phyloP scores from a whole-genome alignment of 306 rosid genomes.

The Cucumis hystrix region DNA sequence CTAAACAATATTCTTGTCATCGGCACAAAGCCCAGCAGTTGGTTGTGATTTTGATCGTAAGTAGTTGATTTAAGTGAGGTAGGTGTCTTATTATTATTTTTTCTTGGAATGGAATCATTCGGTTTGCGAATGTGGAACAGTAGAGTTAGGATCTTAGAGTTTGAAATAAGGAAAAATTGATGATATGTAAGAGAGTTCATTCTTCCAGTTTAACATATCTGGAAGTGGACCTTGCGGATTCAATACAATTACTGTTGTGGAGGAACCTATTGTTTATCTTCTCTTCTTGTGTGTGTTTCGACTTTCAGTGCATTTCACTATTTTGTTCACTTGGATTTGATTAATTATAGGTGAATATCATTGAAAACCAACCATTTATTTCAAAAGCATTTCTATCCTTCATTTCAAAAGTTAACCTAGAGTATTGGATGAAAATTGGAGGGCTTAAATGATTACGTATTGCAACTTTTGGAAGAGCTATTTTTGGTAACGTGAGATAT shows the following conservation, averaged over 20 bases:
- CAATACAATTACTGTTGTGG: neutral
- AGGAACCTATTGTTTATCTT: neutral
- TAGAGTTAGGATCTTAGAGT: neutral
- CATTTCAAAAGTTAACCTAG: too few species aligned
- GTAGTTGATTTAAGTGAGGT: neutral
- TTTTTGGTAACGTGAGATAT: too few species aligned
- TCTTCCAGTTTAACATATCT: conserved; percentile 1
- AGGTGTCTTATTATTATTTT: neutral
- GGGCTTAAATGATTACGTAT: too few species aligned
- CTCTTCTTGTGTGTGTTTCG: neutral
- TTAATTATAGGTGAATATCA: neutral
- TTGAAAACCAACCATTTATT: too few species aligned
- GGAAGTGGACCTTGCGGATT: neutral
- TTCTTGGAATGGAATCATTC: conserved; percentile 6
- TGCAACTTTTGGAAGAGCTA: too few species aligned
- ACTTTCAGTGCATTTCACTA: neutral
- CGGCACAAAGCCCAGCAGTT: neutral
- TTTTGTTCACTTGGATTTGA: neutral
- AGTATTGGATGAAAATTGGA: too few species aligned
- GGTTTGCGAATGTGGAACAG: neutral
- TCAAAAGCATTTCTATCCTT: too few species aligned
- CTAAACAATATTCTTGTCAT: conserved; percentile 6
- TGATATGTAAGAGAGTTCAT: neutral
- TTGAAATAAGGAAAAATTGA: neutral
- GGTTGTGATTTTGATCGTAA: neutral